Evolutionary conservation across 306 rosid genomes (phyloP).

Genomic region (Sicyos baderoa): DNA sequence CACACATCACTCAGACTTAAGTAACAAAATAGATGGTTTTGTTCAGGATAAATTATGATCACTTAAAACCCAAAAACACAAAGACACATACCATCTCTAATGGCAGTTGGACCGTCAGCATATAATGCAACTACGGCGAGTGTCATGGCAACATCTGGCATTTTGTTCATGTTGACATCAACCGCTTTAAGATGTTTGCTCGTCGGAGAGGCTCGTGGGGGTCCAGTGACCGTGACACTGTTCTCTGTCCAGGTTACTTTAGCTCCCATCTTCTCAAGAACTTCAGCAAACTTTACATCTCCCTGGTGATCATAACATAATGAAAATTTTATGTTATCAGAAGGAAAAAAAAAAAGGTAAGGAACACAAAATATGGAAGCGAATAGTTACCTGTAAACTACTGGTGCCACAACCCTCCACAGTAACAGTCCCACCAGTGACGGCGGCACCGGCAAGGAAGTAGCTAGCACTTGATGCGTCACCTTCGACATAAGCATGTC

Average conservation of each 20-base stretch:
- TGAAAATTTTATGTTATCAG: neutral
- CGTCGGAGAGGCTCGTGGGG: constrained; percentile 51
- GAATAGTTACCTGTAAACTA: constrained; percentile 76
- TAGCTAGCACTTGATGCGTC: constrained; percentile 99
- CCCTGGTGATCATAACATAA: constrained; percentile 40
- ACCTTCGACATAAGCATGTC: constrained; percentile 91
- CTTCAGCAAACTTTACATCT: constrained; percentile 92
- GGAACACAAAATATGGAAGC: neutral
- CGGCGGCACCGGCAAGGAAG: constrained; percentile 98
- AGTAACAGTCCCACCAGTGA: constrained; percentile 95
- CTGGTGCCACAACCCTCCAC: constrained; percentile 95
- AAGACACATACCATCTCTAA: constrained; percentile 72
- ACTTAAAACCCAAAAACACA: neutral
- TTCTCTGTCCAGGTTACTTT: constrained; percentile 91
- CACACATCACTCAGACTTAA: too few species aligned
- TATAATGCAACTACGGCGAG: constrained; percentile 95
- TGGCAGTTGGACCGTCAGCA: constrained; percentile 76
- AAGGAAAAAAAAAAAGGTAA: too few species aligned
- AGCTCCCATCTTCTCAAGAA: constrained; percentile 97
- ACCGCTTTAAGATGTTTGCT: constrained; percentile 57
- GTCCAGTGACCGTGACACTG: constrained; percentile 84
- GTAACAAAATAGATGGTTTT: neutral
- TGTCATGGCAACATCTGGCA: constrained; percentile 99
- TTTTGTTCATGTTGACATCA: constrained; percentile 98
- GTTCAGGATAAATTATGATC: neutral